These are phyloP conservation scores for Avicennia marina DNA, from an alignment of 257 asterid species.

Conservation along the genomic window DNA sequence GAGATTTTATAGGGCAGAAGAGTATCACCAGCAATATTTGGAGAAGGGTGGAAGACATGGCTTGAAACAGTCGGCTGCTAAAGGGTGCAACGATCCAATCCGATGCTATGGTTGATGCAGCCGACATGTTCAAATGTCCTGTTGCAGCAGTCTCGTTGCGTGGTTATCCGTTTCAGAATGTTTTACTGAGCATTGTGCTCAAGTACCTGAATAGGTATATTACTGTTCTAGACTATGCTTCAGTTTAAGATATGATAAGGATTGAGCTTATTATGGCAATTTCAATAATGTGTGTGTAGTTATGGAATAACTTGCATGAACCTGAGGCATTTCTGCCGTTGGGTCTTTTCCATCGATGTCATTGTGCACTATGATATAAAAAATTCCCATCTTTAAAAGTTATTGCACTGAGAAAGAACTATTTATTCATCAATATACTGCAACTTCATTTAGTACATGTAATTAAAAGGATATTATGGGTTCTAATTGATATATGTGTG, in stretches of 20 bases:
- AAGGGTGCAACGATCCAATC: conserved; percentile 80
- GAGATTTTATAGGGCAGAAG: conserved; percentile 73
- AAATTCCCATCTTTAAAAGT: not conserved
- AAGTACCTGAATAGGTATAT: not conserved
- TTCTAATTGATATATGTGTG: conserved; percentile 1
- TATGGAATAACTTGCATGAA: not conserved
- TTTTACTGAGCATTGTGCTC: too few species aligned
- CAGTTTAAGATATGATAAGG: too few species aligned
- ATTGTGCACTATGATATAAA: too few species aligned
- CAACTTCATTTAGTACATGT: conserved; percentile 3
- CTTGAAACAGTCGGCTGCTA: conserved; percentile 62
- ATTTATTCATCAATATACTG: conserved; percentile 17
- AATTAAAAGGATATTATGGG: not conserved
- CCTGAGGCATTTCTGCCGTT: not conserved
- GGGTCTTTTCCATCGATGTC: not conserved
- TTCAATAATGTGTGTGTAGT: not conserved
- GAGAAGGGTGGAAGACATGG: conserved; percentile 72
- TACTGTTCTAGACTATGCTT: not conserved
- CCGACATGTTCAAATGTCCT: not conserved
- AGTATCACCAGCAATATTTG: conserved; percentile 83
- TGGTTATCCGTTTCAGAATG: too few species aligned
- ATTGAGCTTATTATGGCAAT: not conserved
- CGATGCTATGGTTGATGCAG: conserved; percentile 69
- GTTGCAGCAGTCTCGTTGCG: too few species aligned
- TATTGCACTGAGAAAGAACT: not conserved